Base-by-base conservation (phyloP, 139 green algal species). In the Desmodesmus armatus region DNA sequence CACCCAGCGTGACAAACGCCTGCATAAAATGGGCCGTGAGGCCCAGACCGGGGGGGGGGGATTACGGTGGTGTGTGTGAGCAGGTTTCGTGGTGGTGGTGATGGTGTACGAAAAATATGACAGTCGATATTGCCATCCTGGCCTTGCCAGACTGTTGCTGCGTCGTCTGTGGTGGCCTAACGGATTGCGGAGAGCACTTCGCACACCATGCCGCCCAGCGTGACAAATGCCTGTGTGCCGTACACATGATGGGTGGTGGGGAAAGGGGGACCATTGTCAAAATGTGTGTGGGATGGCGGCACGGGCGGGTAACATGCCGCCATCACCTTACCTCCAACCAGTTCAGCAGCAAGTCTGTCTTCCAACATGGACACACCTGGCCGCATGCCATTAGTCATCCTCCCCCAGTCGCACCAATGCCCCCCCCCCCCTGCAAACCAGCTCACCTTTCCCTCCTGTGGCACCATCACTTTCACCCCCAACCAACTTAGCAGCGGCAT, bases 81-180 rank as follows among this genome's bases (percentile, higher is more conserved):
- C n/a, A n/a, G n/a, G n/a, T n/a, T n/a, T n/a, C n/a, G n/a, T n/a
- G n/a, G n/a, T n/a, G n/a, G n/a, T n/a, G n/a, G n/a, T n/a, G n/a
- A n/a, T n/a, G n/a, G n/a, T n/a, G n/a, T n/a, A n/a, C n/a, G n/a
- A n/a, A n/a, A n/a, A n/a, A n/a, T n/a, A n/a, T n/a, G n/a, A n/a
- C n/a, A n/a, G n/a, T n/a, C n/a, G n/a, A n/a, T n/a, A n/a, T n/a
- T n/a, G n/a, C n/a, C n/a, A n/a, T n/a, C n/a, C n/a, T n/a, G n/a
- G n/a, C n/a, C n/a, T n/a, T n/a, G n/a, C 76, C 76, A 82, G 55
- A 58, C 55, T 1, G 76, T 72, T 15, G n/a, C 31, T 27, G n/a
- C 39, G 4, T 82, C 76, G 37, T 33, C 63, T 23, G 58, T 40
- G 3, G 76, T 55, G 9, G 76, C 76, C 17, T 82, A 53, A 25